phyloP scores from a whole-genome alignment of 768 basidiomycete genomes.

The Trametes punicea region DNA sequence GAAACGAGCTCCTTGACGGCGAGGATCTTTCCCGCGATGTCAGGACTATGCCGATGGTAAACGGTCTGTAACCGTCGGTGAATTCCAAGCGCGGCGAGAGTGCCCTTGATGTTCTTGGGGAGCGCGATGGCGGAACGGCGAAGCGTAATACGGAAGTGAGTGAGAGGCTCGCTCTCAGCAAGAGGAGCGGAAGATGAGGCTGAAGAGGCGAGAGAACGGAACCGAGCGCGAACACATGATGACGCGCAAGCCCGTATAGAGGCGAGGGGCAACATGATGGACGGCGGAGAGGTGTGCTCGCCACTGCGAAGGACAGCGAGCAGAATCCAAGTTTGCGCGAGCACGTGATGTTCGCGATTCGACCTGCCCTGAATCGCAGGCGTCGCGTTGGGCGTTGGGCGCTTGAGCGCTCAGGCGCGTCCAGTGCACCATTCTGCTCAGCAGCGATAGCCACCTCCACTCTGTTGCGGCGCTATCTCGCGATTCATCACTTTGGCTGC shows the following conservation, averaged over 20 bases:
- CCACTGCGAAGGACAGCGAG: slow-evolving; percentile 11
- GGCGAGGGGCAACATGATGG: slow-evolving; percentile 9
- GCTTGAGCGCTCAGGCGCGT: not conserved
- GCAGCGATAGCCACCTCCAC: not conserved
- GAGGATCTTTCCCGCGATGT: slow-evolving; percentile 83
- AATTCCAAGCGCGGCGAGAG: slow-evolving; percentile 79
- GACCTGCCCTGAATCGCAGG: slow-evolving; percentile 11
- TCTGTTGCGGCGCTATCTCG: not conserved
- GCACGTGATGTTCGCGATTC: slow-evolving; percentile 14
- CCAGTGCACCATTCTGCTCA: too few species aligned
- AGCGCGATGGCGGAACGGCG: slow-evolving; percentile 85
- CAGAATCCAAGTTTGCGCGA: not conserved
- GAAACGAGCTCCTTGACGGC: slow-evolving; percentile 85
- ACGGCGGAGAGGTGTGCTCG: not conserved
- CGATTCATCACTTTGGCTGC: not conserved
- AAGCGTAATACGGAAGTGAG: slow-evolving; percentile 89
- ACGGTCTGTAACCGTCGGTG: slow-evolving; percentile 83
- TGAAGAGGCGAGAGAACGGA: slow-evolving; percentile 1
- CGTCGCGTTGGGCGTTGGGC: slow-evolving; percentile 12
- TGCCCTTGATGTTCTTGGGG: slow-evolving; percentile 64
- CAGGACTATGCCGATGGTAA: slow-evolving; percentile 69
- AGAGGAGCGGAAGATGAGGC: not conserved
- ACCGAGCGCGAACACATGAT: not conserved
- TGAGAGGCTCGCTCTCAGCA: slow-evolving; percentile 35
- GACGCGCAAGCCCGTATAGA: slow-evolving; percentile 3